A percentile compares a stretch with the other conserved stretches of the same genome.
phyloP scores from a whole-genome alignment of 352 stramenopile species.

The Pythium dissotocum region DNA sequence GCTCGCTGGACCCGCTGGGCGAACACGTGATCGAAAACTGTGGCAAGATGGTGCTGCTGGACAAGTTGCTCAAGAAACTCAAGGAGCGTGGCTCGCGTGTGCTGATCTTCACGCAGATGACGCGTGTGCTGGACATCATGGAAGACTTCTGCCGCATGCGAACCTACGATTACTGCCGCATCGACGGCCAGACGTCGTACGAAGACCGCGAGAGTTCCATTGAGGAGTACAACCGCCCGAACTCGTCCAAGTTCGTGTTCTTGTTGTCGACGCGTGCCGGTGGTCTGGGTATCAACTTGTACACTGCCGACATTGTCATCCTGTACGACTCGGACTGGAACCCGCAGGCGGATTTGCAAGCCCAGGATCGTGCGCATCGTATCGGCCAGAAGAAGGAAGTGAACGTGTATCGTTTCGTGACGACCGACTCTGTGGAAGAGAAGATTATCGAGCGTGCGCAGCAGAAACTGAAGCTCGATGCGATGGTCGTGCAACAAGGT shows the following conservation, averaged over 20 bases:
- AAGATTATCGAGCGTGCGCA: slow-evolving; percentile 98
- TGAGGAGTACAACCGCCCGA: slow-evolving; percentile 95
- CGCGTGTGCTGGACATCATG: slow-evolving; percentile 92
- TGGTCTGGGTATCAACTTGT: slow-evolving; percentile 98
- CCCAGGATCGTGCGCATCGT: slow-evolving; percentile 95
- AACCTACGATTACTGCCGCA: slow-evolving; percentile 87
- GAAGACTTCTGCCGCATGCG: slow-evolving; percentile 96
- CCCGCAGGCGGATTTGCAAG: slow-evolving; percentile 96
- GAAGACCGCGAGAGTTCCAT: slow-evolving; percentile 85
- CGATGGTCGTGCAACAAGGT: slow-evolving; percentile 87
- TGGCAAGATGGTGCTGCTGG: slow-evolving; percentile 97
- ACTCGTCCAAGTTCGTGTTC: slow-evolving; percentile 98
- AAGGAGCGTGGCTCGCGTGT: slow-evolving; percentile 88
- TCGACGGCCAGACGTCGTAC: slow-evolving; percentile 88
- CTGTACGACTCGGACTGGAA: slow-evolving; percentile 99
- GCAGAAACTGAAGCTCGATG: slow-evolving; percentile 95
- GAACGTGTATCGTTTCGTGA: slow-evolving; percentile 95
- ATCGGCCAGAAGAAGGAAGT: slow-evolving; percentile 99
- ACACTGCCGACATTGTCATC: slow-evolving; percentile 99
- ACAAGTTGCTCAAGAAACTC: slow-evolving; percentile 91
- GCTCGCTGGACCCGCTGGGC: slow-evolving; percentile 92
- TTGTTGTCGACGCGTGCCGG: slow-evolving; percentile 97
- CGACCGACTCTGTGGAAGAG: slow-evolving; percentile 97
- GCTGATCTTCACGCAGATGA: slow-evolving; percentile 95
- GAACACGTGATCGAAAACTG: slow-evolving; percentile 97